Evolutionary conservation across 768 basidiomycete genomes (phyloP).

Genomic region (Serendipita indica): DNA sequence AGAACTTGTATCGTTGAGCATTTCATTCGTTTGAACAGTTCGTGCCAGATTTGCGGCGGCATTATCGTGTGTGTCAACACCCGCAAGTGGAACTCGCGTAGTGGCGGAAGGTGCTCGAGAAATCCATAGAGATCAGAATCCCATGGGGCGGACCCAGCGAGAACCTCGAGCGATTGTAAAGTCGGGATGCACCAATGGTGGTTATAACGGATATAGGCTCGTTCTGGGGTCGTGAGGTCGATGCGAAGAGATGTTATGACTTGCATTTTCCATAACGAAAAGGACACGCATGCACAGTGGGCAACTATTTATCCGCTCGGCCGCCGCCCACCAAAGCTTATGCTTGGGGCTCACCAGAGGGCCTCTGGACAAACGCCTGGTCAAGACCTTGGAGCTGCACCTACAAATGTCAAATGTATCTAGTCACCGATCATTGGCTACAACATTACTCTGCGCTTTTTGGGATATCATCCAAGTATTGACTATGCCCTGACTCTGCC

Average conservation of each 20-base stretch:
- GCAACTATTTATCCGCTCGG: no score
- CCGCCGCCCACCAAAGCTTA: no score
- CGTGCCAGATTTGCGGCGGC: neutral
- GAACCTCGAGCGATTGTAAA: neutral
- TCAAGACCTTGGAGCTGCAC: no score
- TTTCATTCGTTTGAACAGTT: neutral
- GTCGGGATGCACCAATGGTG: neutral
- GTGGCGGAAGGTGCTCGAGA: neutral
- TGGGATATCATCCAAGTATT: no score
- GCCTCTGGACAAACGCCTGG: no score
- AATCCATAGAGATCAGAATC: neutral
- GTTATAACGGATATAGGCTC: neutral
- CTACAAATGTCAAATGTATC: no score
- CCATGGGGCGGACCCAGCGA: neutral
- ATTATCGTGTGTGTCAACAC: neutral
- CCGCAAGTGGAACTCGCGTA: neutral
- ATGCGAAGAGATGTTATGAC: neutral
- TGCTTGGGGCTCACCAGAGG: no score
- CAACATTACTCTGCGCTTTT: no score
- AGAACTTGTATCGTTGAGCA: neutral
- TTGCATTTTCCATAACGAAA: no score
- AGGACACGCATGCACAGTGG: no score
- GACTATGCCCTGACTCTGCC: no score
- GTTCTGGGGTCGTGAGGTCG: neutral
- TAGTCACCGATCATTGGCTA: no score